A percentile compares a stretch with the other conserved stretches of the same genome.
These are phyloP conservation scores for Astraeus odoratus DNA, from an alignment of 768 basidiomycete species.

Conservation along the genomic window DNA sequence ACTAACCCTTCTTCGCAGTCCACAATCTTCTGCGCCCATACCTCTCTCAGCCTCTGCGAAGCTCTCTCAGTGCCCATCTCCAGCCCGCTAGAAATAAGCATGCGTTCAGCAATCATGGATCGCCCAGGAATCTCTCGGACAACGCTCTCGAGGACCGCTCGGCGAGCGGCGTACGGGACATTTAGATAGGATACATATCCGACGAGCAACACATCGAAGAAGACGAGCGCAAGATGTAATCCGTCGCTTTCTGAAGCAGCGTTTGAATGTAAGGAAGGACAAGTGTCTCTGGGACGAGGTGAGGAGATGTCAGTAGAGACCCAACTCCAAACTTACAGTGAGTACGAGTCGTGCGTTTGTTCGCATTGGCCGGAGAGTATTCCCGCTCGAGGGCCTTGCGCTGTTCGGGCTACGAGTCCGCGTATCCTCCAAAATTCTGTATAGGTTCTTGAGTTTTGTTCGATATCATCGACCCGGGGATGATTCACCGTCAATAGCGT, in stretches of 20 bases:
- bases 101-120: slow-evolving; percentile 56
- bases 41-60: slow-evolving; percentile 27
- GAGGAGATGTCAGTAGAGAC: not conserved
- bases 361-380: slow-evolving; percentile 14
- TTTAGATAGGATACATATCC: slow-evolving; percentile 53
- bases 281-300: slow-evolving; percentile 24
- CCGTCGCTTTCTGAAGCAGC: slow-evolving; percentile 26
- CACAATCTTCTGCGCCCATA: slow-evolving; percentile 48
- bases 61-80: slow-evolving; percentile 8
- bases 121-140: slow-evolving; percentile 51
- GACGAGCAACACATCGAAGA: slow-evolving; percentile 79
- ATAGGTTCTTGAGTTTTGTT: not conserved
- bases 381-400: slow-evolving; percentile 42
- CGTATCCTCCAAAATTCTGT: slow-evolving; percentile 75
- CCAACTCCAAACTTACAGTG: slow-evolving; percentile 11
- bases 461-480: not conserved
- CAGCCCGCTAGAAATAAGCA: slow-evolving; percentile 29
- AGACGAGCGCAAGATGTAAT: slow-evolving; percentile 71
- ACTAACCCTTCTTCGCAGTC: slow-evolving; percentile 64
- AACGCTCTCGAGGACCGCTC: slow-evolving; percentile 52
- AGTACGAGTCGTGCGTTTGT: slow-evolving; percentile 14
- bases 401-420: slow-evolving; percentile 50
- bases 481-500: slow-evolving; percentile 62
- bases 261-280: slow-evolving; percentile 37
- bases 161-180: slow-evolving; percentile 51